Evolutionary conservation across 73 alveolate species (phyloP).

Genomic region (Tetrahymena borealis): DNA sequence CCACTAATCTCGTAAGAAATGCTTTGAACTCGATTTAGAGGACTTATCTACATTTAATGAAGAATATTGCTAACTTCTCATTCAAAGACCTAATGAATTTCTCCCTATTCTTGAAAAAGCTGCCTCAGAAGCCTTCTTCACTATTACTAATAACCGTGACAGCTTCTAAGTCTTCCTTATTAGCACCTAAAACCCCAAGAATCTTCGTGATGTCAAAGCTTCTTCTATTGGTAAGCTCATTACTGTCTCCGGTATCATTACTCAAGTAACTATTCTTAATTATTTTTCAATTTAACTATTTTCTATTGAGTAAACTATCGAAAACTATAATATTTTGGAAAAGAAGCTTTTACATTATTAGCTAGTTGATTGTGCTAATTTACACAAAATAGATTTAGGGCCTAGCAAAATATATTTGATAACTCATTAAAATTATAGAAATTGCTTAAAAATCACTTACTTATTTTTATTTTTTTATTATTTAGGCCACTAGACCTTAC

Average conservation of each 20-base stretch:
- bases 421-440: too few relatives aligned
- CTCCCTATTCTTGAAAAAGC: constrained; percentile 48
- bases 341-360: too few relatives aligned
- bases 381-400: too few relatives aligned
- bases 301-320: too few relatives aligned
- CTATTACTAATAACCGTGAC: constrained; percentile 48
- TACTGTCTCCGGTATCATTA: constrained; percentile 87
- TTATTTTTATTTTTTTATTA: not conserved
- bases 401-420: too few relatives aligned
- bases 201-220: not conserved
- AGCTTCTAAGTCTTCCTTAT: constrained; percentile 29
- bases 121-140: constrained; percentile 11
- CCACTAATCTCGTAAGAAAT: constrained; percentile 6
- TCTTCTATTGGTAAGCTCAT: constrained; percentile 72
- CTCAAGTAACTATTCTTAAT: constrained; percentile 76
- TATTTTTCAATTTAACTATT: not conserved
- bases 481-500: not conserved
- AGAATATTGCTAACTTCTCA: constrained; percentile 16
- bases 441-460: too few relatives aligned
- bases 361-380: too few relatives aligned
- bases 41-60: constrained; percentile 47
- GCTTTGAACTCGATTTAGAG: constrained; percentile 50
- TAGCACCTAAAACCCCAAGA: constrained; percentile 8
- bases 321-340: too few relatives aligned
- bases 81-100: constrained; percentile 41